Evolutionary conservation across 768 basidiomycete genomes (phyloP), one percentile per base, ranked within the genome.

Genomic region (Dioszegia hungarica): DNA sequence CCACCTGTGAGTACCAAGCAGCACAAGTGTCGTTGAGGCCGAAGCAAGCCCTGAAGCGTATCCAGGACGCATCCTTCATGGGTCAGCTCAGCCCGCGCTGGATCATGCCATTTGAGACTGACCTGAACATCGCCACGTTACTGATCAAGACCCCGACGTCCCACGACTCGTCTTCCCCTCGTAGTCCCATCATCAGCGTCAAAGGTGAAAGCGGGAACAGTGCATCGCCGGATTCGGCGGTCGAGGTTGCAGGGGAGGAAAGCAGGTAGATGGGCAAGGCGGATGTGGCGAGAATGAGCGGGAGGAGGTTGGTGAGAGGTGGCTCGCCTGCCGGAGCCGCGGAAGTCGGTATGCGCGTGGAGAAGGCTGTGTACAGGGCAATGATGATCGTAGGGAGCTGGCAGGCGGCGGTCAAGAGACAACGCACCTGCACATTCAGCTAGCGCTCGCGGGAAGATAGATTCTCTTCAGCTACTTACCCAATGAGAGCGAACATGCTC

Each of bases 111-210:
- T 20, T 9, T 20, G 48, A 48, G 27, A 66, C 83, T 38, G 38
- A 92, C 93, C 90, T 92, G 77, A 94, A 94, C 0, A 87, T 82
- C 5, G 85, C 89, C 5, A 90, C 83, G 61, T 93, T 90, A 68
- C 90, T 90, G 12, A 87, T 81, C 34, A 90, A 75, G 2, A 82
- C 82, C 2, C 86, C 86, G 80, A 87, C 84, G 54, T 83, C 82
- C 78, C 85, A 89, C 5, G 81, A 78, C 1, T 82, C 75, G 28
- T 85, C 63, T 45, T 56, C 31, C 36, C 71, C 50, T 53, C 67
- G 27, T 2, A 66, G 17, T 12, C 59, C 38, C 51, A 93, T 79
- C 15, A 93, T 79, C 17, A 97, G 79, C 0, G 86, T 89, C 27
- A 92, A 79, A 0, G 93, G 93, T 61, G 97, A 75, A 20, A 98